Percentiles rank a stretch among this genome's conserved stretches.
Evolutionary conservation across 306 rosid species (phyloP).

Genomic region (Boehmeria nivea): DNA sequence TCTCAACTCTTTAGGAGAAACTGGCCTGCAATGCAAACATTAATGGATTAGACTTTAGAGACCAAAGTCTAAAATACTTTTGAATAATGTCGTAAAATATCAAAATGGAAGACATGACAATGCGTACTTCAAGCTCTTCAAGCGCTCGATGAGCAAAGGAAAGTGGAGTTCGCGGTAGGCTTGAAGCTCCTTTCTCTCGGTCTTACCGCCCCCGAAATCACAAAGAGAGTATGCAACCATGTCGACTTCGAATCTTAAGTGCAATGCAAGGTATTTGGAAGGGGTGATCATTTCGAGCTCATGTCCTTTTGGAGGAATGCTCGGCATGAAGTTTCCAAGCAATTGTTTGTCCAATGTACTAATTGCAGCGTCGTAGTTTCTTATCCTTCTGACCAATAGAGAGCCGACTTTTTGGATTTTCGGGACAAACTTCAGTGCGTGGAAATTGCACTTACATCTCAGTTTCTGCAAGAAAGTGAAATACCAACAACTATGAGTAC

Average conservation of each 20-base stretch:
- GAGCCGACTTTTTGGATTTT: conserved; percentile 76
- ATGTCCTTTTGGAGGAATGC: conserved; percentile 21
- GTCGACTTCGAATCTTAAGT: conserved; percentile 87
- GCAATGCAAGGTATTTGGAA: conserved; percentile 76
- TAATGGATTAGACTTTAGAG: too few species aligned
- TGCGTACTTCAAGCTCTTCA: conserved; percentile 63
- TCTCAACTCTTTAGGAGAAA: conserved; percentile 58
- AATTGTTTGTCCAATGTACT: conserved; percentile 66
- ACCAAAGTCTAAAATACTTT: too few species aligned
- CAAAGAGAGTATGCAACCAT: conserved; percentile 94
- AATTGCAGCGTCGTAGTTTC: conserved; percentile 41
- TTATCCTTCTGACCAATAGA: conserved; percentile 59
- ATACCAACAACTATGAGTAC: too few species aligned
- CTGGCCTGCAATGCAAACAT: conserved; percentile 35
- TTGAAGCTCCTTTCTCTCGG: conserved; percentile 70
- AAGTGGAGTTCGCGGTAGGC: conserved; percentile 80
- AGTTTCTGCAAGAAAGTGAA: conserved; percentile 48
- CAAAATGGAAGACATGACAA: background rate
- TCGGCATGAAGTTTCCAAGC: conserved; percentile 61
- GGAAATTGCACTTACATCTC: conserved; percentile 97
- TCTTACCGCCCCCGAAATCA: conserved; percentile 85
- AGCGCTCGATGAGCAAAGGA: conserved; percentile 78
- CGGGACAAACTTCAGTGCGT: conserved; percentile 68
- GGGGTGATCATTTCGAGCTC: conserved; percentile 31
- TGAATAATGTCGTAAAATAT: too few species aligned